Evolutionary conservation across 2,329 filamentous ascomycete species (phyloP).

Genomic region (Alternaria triticina): DNA sequence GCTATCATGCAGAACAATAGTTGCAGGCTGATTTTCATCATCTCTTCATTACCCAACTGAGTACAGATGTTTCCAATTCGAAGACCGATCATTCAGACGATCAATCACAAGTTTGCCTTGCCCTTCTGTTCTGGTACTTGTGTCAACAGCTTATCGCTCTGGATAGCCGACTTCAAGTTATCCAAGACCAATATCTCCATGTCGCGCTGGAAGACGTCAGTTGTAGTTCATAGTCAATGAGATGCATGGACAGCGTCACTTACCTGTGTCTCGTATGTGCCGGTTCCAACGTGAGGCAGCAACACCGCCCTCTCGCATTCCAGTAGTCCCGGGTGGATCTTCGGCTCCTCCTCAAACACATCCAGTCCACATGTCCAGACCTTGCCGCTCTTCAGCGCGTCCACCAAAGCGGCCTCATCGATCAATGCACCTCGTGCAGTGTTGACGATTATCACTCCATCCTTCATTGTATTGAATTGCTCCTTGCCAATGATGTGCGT

Average conservation of each 20-base stretch:
- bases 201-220: slow-evolving; percentile 49
- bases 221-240: not conserved
- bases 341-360: slow-evolving; percentile 65
- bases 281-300: slow-evolving; percentile 66
- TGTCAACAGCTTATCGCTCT: slow-evolving; percentile 65
- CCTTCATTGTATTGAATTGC: slow-evolving; percentile 62
- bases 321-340: slow-evolving; percentile 59
- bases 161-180: slow-evolving; percentile 63
- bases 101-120: slow-evolving; percentile 36
- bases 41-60: not conserved
- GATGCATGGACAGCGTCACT: slow-evolving; percentile 2
- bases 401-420: slow-evolving; percentile 62
- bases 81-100: not conserved
- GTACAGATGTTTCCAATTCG: not conserved
- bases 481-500: slow-evolving; percentile 59
- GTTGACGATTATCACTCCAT: slow-evolving; percentile 64
- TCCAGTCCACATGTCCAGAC: slow-evolving; percentile 63
- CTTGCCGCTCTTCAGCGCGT: slow-evolving; percentile 60
- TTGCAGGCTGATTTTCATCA: not conserved
- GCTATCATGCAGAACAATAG: not conserved
- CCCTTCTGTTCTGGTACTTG: slow-evolving; percentile 65
- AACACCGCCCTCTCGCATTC: slow-evolving; percentile 60
- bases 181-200: slow-evolving; percentile 67
- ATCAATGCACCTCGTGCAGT: slow-evolving; percentile 64
- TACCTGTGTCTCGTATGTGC: slow-evolving; percentile 65